Base-by-base conservation (phyloP, 768 basidiomycete species). In the Mrakia hoshinonis region DNA sequence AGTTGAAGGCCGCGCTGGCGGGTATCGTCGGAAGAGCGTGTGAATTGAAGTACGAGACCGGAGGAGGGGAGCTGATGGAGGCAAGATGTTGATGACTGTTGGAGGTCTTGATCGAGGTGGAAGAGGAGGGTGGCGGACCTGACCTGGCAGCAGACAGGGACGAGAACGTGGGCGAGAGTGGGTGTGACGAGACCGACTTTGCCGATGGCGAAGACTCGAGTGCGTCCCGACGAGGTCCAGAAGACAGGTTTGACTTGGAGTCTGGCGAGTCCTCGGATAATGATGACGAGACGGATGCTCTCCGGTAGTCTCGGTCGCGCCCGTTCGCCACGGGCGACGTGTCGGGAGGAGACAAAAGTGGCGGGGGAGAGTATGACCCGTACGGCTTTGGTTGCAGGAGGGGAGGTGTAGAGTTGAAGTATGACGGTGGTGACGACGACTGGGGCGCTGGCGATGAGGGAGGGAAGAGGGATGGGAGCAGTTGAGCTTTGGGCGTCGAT, bases 191-290 rank as follows among this genome's bases (percentile, higher is more conserved):
- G 3, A 24, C 65, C 36, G 58, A 61, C 31, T 22, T 34, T 61
- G 36, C 9, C 9, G 58, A 61, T 20, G 31, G 31, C 7, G 58
- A 36, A 10, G 36, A 10, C 10, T 10, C 31, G 15, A 22, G 34
- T 22, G 31, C 31, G 1, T 36, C 18, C 31, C 36, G 34, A 10
- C 31, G 22, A 20, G 58, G 36, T 22, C 20, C 22, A 31, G 31
- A 22, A 22, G 58, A 61, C 15, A 38, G 31, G n/a, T 31, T 36
- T 20, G 58, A 61, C n/a, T 61, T 34, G 58, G 58, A 61, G 29
- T 66, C 65, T 29, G 65, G 65, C 4, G 65, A 66, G 29, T 66
- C 65, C 22, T 43, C 46, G 13, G 65, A 66, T 20, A 66, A 36
- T 9, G 65, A 66, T 6, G 65, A 49, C 2, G 65, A 46, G n/a